phyloP scores from a whole-genome alignment of 495 filamentous ascomycete genomes.

The Bombardia bombarda region DNA sequence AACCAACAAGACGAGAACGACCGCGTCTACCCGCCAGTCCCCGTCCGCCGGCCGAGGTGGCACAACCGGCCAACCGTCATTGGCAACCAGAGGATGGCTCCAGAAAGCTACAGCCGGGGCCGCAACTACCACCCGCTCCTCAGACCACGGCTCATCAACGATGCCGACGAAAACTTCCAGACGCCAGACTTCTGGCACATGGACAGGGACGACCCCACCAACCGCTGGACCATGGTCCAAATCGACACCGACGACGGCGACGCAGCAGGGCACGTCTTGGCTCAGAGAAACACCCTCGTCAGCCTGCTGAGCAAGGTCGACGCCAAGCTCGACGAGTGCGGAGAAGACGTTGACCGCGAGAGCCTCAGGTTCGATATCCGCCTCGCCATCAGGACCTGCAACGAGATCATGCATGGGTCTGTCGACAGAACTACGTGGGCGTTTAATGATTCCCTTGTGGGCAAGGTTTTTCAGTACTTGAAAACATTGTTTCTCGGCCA shows the following conservation, averaged over 20 bases:
- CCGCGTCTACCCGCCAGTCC: background rate
- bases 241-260: background rate
- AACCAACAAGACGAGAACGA: background rate
- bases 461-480: too few species aligned
- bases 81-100: background rate
- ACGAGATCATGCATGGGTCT: too few species aligned
- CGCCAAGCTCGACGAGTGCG: background rate
- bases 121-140: background rate
- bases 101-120: background rate
- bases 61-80: background rate
- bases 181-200: background rate
- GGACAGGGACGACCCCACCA: background rate
- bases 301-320: too few species aligned
- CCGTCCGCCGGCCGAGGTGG: background rate
- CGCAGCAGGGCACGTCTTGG: background rate
- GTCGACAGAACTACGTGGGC: too few species aligned
- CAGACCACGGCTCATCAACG: background rate
- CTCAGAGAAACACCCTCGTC: too few species aligned
- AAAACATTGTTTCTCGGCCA: too few species aligned
- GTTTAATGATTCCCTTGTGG: too few species aligned
- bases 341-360: background rate
- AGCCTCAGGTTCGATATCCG: too few species aligned
- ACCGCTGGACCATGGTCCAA: background rate
- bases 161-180: background rate
- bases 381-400: too few species aligned